Base-by-base conservation (phyloP, 2,329 filamentous ascomycete species). In the Graphilbum fragrans region DNA sequence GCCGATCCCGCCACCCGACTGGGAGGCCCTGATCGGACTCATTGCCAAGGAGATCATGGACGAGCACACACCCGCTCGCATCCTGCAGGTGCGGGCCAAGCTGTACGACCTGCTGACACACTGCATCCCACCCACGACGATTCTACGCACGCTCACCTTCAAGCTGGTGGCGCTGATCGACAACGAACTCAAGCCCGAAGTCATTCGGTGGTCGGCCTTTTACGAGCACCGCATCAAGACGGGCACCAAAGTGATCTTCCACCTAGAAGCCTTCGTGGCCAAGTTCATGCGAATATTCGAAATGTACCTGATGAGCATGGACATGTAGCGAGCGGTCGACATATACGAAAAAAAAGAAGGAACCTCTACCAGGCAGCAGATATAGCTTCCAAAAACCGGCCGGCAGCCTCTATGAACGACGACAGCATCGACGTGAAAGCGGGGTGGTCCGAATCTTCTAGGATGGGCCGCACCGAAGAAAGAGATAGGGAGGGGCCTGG, bases 231-330 rank as follows among this genome's bases (percentile, higher is more conserved):
- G 92, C 46, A 85, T 96, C 62, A 85, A 85, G 58, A 82, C 82
- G 52, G 92, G 92, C 39, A 87, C 74, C 45, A 98, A 98, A 70
- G 84, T 94, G 44, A 96, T 98, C 48, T 98, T 98, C 62, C 93
- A 98, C 56, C 67, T 98, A 4, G 93, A 98, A 63, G 92, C 92
- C 4, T 98, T 98, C 62, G 92, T 98, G 44, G 90, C 90, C 44
- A 96, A 95, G 66, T 94, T 96, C 59, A 96, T 98, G 90, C 77
- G 90, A 52, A 77, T 96, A 51, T 75, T 90, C 48, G 92, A 98
- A 67, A 90, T 87, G 78, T 93, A 78, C 56, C 62, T 81, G 43
- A 90, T 94, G 84, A 85, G 80, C 49, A 88, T 92, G 80, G 84
- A 87, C 41, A 66, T 77, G 63, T 77, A 57, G 65, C 33, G 16